Evolutionary conservation across 2,329 filamentous ascomycete species (phyloP), one percentile per base, ranked within the genome.

Genomic region (Penicillium sp.): DNA sequence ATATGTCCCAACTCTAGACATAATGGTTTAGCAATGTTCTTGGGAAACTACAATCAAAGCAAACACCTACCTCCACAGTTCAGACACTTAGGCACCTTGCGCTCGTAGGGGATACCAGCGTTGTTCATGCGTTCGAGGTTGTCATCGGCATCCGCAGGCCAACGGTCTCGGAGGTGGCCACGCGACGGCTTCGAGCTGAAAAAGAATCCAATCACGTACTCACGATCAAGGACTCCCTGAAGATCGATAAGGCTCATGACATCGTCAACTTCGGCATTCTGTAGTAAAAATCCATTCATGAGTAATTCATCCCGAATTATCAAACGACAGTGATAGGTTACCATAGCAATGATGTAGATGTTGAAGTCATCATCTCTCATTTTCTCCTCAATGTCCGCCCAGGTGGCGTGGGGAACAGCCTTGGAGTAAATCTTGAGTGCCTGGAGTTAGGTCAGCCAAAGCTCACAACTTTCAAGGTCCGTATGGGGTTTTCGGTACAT

Each of bases 271-370:
- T 75, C 66, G 63, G 77, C 71, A 63, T 76, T 70, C 75, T 78
- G n/a, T 37, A 55, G 31, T 38, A 18, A 6, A 13, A 39, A 32
- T n/a, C 12, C n/a, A 49, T 46, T 29, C 40, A 51, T 60, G 23
- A 61, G 47, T 35, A 38, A 39, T 34, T 39, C 15, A 23, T 18
- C 38, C 23, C 10, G 27, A 16, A 32, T 15, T 15, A 16, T n/a
- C n/a, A 23, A 32, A 18, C 25, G 7, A 46, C 13, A 23, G 31
- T 13, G 6, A 46, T 16, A 9, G 41, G 64, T 66, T 67, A 80
- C 74, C 62, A 79, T 68, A 13, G 76, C 82, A 58, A 84, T 80
- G n/a, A 84, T 67, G 62, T 77, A 79, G 58, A 83, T 63, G 6
- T 73, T 77, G 50, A 78, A 69, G 1, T 69, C 66, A 5, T 80